Percentiles rank a stretch among this genome's conserved stretches.
Conservation (phyloP, 805 yeast genomes). For the Kodamaea hsintzibuensis region DNA sequence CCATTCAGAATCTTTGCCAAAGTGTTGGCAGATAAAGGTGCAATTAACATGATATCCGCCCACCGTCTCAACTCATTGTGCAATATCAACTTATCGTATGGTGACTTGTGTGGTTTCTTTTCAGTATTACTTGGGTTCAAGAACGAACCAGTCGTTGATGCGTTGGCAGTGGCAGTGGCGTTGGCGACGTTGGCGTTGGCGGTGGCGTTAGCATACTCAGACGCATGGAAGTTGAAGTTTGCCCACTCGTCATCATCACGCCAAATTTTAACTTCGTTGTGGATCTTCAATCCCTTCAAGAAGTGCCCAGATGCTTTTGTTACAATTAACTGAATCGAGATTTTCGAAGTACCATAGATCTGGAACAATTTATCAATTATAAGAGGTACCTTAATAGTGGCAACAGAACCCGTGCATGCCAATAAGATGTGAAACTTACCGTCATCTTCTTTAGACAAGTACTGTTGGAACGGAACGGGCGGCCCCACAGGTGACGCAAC, state of each 20-base stretch:
- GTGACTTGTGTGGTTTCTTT: constrained; percentile 28
- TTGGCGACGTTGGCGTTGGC: not conserved
- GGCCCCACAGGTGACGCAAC: constrained; percentile 61
- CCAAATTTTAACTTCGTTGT: constrained; percentile 82
- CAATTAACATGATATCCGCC: constrained; percentile 49
- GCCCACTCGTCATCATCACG: constrained; percentile 93
- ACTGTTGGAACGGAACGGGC: constrained; percentile 73
- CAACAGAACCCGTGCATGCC: constrained; percentile 96
- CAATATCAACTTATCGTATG: constrained; percentile 38
- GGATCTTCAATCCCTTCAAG: constrained; percentile 55
- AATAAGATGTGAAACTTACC: constrained; percentile 83
- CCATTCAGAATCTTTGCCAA: constrained; percentile 47
- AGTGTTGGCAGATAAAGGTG: constrained; percentile 48
- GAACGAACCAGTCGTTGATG: not conserved
- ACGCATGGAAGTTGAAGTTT: constrained; percentile 29
- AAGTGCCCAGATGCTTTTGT: constrained; percentile 81
- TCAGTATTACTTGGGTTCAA: constrained; percentile 7
- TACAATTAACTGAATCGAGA: constrained; percentile 81
- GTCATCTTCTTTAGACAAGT: constrained; percentile 71
- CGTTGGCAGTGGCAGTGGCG: not conserved
- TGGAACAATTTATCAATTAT: constrained; percentile 86
- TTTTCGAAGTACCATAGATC: constrained; percentile 65
- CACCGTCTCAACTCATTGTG: constrained; percentile 47
- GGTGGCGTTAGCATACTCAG: constrained; percentile 3
- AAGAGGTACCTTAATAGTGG: constrained; percentile 88